Evolutionary conservation across 164 flowering plant genomes (phyloP), one percentile per base, ranked within the genome.

Genomic region (Cinnamomum micranthum): DNA sequence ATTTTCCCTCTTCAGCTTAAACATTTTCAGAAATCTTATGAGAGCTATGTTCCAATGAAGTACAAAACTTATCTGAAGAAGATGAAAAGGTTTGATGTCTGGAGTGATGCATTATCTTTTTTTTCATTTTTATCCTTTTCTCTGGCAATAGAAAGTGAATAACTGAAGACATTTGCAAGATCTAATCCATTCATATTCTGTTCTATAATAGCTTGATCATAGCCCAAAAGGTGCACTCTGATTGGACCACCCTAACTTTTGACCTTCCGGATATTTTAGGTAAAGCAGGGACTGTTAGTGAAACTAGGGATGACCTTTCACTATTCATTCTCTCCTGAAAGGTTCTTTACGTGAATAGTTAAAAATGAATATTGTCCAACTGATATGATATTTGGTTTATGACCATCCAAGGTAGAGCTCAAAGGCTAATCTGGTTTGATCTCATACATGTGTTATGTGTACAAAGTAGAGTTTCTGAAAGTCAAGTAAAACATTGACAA

Each of bases 31-130:
- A 89, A 83, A 68, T 77, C 85, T n/a, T 94, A 94, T 82, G 97
- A 92, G 83, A 81, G 91, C 69, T 91, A 94, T 84, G 95, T 94
- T 71, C 98, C 98, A n/a, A 89, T 90, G 97, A 86, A 89, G 82
- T 94, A 94, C 85, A 91, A 78, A 87, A 79, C 78, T 77, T 94
- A 94, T 80, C 75, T 86, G 81, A 91, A 82, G 94, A 86, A 82
- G 84, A 92, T 94, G 92, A 92, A 90, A 83, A 94, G 86, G 98
- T 94, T 63, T 80, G 87, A 78, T 33, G 67, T 80, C 59, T 81
- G 22, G 47, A 19, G 23, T 82, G 60, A 73, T 71, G 52, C 15
- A 28, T 68, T 72, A 76, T 27, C 47, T 79, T 7, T 64, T 17
- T 13, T n/a, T 64, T 60, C 64, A 60, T 60, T 60, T 6, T 60